Evolutionary conservation across 345 rosid species (phyloP), one percentile per base, ranked within the genome.

Genomic region (Hevea brasiliensis): DNA sequence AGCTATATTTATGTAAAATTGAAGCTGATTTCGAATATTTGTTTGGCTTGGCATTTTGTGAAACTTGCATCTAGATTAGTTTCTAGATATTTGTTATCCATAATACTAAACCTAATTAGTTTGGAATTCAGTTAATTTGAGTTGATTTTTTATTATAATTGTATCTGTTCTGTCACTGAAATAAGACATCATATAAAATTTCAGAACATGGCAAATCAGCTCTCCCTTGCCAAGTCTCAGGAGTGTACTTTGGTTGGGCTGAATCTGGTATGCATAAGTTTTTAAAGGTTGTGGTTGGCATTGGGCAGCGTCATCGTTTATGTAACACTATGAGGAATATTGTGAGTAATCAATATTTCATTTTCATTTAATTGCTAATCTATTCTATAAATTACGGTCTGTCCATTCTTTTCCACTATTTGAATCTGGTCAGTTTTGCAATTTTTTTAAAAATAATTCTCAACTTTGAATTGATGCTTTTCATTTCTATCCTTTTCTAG

Each of bases 241-340:
- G 86, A 64, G 26, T 83, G 27, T 80, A 66, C 79, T 62, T 80
- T 47, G 86, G 86, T 62, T 80, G 83, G 83, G 75, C 81, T n/a
- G 41, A 83, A 74, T 53, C 60, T 37, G 68, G 51, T 64, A 17
- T 47, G 24, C 15, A 59, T 57, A 51, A 35, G 27, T 45, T 64
- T 37, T 68, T 74, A 63, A 83, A 80, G 76, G 81, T 72, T 37
- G 77, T 77, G 53, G 79, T 69, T 14, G 61, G 77, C 57, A 70
- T 83, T 55, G 79, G 76, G 51, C 68, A 41, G 67, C 35, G 73
- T 62, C n/a, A 24, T 21, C 55, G 71, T 26, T 53, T 61, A 20
- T 37, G 21, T 18, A 63, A 18, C 32, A 18, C 67, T 14, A 20
- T 20, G 10, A 65, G 77, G 44, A 72, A 61, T 64, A 74, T 74